Evolutionary conservation across 352 stramenopile species (phyloP), one percentile per base, ranked within the genome.

Genomic region (Pythium scleroteichum): DNA sequence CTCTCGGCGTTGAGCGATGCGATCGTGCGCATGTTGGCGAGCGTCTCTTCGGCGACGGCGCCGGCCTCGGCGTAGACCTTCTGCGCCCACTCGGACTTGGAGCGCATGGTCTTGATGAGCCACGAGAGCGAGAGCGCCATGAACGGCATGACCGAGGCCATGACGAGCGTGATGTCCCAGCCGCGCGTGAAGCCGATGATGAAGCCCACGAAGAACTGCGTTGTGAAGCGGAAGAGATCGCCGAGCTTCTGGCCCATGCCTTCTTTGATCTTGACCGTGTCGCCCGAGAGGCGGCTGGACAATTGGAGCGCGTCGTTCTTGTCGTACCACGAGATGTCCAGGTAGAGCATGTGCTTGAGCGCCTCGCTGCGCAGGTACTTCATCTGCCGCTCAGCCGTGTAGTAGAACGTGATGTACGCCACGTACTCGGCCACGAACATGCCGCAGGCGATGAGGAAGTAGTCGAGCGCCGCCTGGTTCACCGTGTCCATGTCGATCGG

Each of bases 181-280:
- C 66, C 69, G 5, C 46, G 33, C 8, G 24, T 42, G 46, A 77
- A 75, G 35, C 66, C 69, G 42, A 77, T 72, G 9, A 63, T 41
- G 29, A 60, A 75, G 19, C 69, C 69, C 0, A 45, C 52, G 27
- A 73, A 35, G 35, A 77, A 77, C 55, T 72, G 62, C 1, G n/a
- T 56, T 26, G 65, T 53, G 40, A 63, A 77, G 14, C 49, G 44
- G 39, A 74, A 51, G 24, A 39, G n/a, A 16, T 77, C 66, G 27
- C 67, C 66, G 14, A 77, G 61, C 54, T 77, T 77, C 14, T 63
- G 29, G 48, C 67, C 67, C 67, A 77, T 77, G 40, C 62, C 69
- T 51, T 76, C 65, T 52, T 73, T 72, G 57, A 76, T 76, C 52
- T 73, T 76, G 61, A 73, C 54, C 19, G 68, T 76, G 49, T 76